Base-by-base conservation (phyloP, 306 rosid species). In the Cucumis hystrix region DNA sequence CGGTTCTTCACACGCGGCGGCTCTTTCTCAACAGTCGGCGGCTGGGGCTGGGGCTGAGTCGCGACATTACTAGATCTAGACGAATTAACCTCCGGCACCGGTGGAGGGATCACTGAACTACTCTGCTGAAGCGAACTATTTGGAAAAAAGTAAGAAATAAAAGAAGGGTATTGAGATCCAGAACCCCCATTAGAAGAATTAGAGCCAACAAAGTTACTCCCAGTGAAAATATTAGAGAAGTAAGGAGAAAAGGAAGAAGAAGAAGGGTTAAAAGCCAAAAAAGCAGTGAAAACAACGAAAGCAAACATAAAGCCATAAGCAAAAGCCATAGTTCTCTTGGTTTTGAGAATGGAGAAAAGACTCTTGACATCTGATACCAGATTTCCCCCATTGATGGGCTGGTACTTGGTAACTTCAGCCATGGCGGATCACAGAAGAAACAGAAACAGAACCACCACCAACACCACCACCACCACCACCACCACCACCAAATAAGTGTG, bases 321-420 rank as follows among this genome's bases (percentile, higher is more conserved):
- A 74, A 92, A 87, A 71, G 92, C 84, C 0, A 82, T 60, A 0
- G 97, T 88, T 77, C 84, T 86, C 85, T 88, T 87, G 39, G 96
- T 73, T 84, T 84, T 92, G 83, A 91, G 56, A 77, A 88, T 8
- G 69, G 92, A 49, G 83, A 91, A 83, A 82, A 91, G 87, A 66
- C 73, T 83, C 64, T 69, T 88, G 21, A 92, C 58, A 87, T 92
- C 98, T 6, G 91, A 77, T 82, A 76, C 28, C 18, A 85, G 33
- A 72, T 74, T 86, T 5, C 82, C 82, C 4, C 88, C 86, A 33
- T 82, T 87, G 75, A 81, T 56, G 55, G 91, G 89, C 17, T 28
- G 75, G 75, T 87, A 83, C 88, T 95, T 95, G 10, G 88, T 75
- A 59, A 90, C 80, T 76, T 90, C 96, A 11, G 97, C 93, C 99